Conservation (phyloP, 192 early-diverging fungal genomes). For the Lunasporangiospora selenospora region DNA sequence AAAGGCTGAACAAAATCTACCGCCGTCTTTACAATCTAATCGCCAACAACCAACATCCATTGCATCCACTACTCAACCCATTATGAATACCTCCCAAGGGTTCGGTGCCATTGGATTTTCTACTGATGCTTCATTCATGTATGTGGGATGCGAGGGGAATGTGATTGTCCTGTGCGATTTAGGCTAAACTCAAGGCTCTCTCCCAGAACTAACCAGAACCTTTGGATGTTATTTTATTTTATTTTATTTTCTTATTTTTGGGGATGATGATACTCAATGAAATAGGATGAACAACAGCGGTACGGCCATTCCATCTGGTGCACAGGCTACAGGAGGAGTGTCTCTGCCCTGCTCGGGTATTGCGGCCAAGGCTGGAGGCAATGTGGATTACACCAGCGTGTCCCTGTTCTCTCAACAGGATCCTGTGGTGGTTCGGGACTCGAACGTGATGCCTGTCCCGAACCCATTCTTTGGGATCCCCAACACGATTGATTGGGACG, state of each 20-base stretch:
- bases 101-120: too few species aligned
- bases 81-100: too few species aligned
- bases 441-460: slow-evolving; percentile 23
- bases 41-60: too few species aligned
- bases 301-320: not conserved
- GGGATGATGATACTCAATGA: not conserved
- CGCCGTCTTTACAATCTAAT: too few species aligned
- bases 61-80: too few species aligned
- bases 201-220: not conserved
- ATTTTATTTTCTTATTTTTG: not conserved
- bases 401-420: slow-evolving; percentile 31
- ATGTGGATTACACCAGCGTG: slow-evolving; percentile 19
- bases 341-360: not conserved
- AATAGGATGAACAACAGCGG: not conserved
- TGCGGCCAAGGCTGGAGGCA: not conserved
- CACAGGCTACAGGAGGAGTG: too few species aligned
- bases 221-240: not conserved
- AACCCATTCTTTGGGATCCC: slow-evolving; percentile 49
- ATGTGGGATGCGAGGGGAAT: too few species aligned
- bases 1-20: too few species aligned
- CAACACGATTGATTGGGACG: slow-evolving; percentile 47
- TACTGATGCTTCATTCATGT: too few species aligned
- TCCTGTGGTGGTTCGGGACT: slow-evolving; percentile 15
- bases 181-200: too few species aligned
- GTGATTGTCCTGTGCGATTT: too few species aligned